Evolutionary conservation across 208 protist genomes (phyloP).

Genomic region (Wallacemonas collosoma): DNA sequence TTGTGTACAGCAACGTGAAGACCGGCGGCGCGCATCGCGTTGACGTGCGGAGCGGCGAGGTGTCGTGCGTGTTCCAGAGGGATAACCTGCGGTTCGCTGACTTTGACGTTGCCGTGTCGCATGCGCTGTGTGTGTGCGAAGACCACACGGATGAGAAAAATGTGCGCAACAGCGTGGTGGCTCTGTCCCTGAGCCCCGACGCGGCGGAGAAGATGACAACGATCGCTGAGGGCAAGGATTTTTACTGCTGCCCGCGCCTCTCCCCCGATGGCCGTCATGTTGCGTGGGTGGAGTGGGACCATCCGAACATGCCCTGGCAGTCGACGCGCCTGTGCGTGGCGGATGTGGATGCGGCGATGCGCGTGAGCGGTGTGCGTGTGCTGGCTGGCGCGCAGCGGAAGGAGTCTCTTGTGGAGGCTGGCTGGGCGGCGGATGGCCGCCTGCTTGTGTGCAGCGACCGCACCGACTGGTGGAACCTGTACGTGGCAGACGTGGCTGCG

Average conservation of each 20-base stretch:
- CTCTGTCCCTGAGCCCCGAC: background rate
- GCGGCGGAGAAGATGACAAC: conserved; percentile 5
- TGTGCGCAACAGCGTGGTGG: conserved; percentile 1
- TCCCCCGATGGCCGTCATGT: conserved; percentile 4
- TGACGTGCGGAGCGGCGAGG: background rate
- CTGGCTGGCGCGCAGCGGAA: background rate
- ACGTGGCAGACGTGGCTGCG: background rate
- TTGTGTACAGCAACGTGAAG: conserved; percentile 6
- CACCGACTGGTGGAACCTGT: conserved; percentile 11
- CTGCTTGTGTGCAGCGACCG: conserved; percentile 5
- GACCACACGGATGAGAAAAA: conserved; percentile 9
- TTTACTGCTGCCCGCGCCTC: conserved; percentile 4
- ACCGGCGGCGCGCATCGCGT: background rate
- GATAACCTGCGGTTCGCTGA: background rate
- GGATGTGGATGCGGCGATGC: conserved; percentile 1
- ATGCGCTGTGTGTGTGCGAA: conserved; percentile 3
- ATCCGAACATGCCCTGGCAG: conserved; percentile 7
- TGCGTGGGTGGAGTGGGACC: conserved; percentile 3
- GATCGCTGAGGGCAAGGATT: background rate
- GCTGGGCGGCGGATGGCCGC: conserved; percentile 7
- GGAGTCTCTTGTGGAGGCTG: conserved; percentile 3
- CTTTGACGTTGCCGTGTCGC: background rate
- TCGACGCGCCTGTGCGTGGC: conserved; percentile 12
- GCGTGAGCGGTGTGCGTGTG: conserved; percentile 1
- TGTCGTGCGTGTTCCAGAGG: background rate